phyloP scores from a whole-genome alignment of 2,329 filamentous ascomycete species.

The Alternaria triticina region DNA sequence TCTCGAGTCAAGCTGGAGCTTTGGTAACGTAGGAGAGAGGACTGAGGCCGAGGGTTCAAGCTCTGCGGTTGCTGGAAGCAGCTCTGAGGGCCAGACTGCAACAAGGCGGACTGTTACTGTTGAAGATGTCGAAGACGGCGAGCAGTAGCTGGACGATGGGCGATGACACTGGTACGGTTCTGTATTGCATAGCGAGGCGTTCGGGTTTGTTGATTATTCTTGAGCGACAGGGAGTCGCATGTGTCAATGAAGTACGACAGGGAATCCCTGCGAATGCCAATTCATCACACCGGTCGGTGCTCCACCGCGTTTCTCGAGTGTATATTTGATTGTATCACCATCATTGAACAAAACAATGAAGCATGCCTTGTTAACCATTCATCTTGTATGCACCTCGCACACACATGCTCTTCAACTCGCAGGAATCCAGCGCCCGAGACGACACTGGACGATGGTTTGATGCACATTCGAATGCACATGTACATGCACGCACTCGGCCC shows the following conservation, averaged over 20 bases:
- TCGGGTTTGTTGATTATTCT: slow-evolving; percentile 20
- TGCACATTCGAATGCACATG: slow-evolving; percentile 27
- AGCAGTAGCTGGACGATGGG: slow-evolving; percentile 19
- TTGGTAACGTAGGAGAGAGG: slow-evolving; percentile 35
- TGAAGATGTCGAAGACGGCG: slow-evolving; percentile 42
- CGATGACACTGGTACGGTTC: slow-evolving; percentile 3
- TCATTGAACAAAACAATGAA: slow-evolving; percentile 7
- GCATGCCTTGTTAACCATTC: slow-evolving; percentile 20
- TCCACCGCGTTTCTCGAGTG: slow-evolving; percentile 11
- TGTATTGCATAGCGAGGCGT: slow-evolving; percentile 49
- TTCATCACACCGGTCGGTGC: slow-evolving; percentile 11
- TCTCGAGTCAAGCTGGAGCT: slow-evolving; percentile 47
- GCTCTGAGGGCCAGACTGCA: slow-evolving; percentile 26
- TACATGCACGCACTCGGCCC: slow-evolving; percentile 13
- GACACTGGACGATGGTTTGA: slow-evolving; percentile 19
- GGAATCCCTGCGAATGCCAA: slow-evolving; percentile 14
- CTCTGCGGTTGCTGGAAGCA: slow-evolving; percentile 36
- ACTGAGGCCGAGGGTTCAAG: slow-evolving; percentile 37
- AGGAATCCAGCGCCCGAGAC: slow-evolving; percentile 9
- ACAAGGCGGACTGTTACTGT: slow-evolving; percentile 39
- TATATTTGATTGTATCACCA: background rate
- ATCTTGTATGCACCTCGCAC: slow-evolving; percentile 6
- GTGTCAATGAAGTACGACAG: slow-evolving; percentile 3
- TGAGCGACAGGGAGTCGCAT: background rate
- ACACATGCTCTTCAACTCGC: background rate